Base-by-base conservation (phyloP, 202 grass and related monocot species). In the Cymbopogon flexuosus region DNA sequence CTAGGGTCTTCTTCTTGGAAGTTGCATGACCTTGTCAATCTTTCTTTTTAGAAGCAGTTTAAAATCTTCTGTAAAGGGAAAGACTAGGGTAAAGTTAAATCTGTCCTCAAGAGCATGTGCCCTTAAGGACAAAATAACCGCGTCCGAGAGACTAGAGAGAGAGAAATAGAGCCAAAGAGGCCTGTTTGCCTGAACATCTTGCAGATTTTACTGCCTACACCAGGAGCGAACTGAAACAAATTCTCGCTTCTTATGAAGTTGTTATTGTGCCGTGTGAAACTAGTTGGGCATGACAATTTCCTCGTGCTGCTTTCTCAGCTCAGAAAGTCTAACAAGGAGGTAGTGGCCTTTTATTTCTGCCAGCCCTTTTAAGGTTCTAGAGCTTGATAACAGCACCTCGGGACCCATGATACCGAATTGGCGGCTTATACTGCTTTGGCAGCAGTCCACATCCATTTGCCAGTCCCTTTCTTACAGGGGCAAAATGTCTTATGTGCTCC, bases 271-370 rank as follows among this genome's bases (percentile, higher is more conserved):
- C 40, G 9, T 61, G 5, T 42, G 14, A 6, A 40, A 64, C 42
- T 4, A 21, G 22, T 14, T 72, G 45, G 8, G 16, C 4, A 57
- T 65, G 65, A 31, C 23, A 27, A 64, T 57, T 56, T 72, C 68
- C 58, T 56, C 19, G 1, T 57, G 45, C 65, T 79, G 45, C 35
- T 79, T 65, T 79, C 68, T 66, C 6, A 59, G 27, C 16, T 79
- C 18, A 68, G 3, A 47, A 80, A 67, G 69, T 80, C 62, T 27
- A 67, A 73, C 13, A 67, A 59, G 60, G 11, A 73, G 29, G 62
- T 47, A 31, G 34, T 3, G 24, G 7, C 23, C 5, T 74, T 60
- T 74, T 58, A 29, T 61, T 23, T 29, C 58, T 58, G 70, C 70
- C 70, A 72, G 9, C 12, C 37, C 36, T 74, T 27, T 64, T 29